These are phyloP conservation scores for Bacterosira constricta DNA, from an alignment of 108 stramenopile species.

Conservation along the genomic window DNA sequence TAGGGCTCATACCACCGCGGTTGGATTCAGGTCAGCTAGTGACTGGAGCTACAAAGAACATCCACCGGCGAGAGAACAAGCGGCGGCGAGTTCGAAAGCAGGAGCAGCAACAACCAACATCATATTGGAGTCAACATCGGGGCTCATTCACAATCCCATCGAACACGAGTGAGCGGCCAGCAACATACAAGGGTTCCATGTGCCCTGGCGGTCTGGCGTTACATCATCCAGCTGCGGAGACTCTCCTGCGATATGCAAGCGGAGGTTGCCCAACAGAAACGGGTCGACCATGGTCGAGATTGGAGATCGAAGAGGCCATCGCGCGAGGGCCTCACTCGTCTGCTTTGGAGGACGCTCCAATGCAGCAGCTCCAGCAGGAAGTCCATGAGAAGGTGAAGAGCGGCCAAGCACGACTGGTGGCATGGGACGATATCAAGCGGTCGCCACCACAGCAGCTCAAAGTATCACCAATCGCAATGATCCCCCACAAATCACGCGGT, in stretches of 20 bases:
- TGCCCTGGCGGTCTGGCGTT: conserved; percentile 16
- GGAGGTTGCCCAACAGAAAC: too few relatives aligned
- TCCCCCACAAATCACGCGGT: conserved; percentile 17
- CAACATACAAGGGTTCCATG: too few relatives aligned
- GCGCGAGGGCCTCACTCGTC: too few relatives aligned
- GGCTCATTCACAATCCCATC: background rate
- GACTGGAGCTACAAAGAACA: background rate
- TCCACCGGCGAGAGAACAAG: background rate
- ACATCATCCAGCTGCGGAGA: too few relatives aligned
- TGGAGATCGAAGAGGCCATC: conserved; percentile 19
- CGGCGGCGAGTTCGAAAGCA: background rate
- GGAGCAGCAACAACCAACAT: background rate
- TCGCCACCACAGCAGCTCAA: conserved; percentile 11
- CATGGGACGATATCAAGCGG: conserved; percentile 22
- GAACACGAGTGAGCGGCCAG: background rate
- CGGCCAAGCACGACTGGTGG: background rate
- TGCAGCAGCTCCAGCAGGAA: conserved; percentile 7
- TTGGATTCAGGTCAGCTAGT: background rate
- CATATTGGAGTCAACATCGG: background rate
- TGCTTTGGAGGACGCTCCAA: conserved; percentile 9
- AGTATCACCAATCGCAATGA: conserved; percentile 17
- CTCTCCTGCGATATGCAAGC: too few relatives aligned
- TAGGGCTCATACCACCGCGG: too few relatives aligned
- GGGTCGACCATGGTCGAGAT: conserved; percentile 29
- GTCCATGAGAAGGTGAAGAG: conserved; percentile 4